Conservation (phyloP, 2,329 filamentous ascomycete genomes). For the Paraphoma sp. region DNA sequence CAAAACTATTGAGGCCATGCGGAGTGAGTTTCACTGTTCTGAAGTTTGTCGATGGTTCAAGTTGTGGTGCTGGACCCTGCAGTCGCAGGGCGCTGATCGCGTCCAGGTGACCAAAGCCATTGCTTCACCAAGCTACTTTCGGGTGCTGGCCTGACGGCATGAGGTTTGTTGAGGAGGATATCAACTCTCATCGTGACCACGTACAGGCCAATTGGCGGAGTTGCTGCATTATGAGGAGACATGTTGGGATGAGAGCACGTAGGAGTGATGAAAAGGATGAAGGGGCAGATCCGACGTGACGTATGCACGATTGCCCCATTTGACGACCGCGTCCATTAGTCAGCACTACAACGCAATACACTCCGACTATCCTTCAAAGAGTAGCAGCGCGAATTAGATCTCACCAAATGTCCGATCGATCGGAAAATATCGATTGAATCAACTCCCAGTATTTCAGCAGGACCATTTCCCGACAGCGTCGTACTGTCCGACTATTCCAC, state of each 20-base stretch:
- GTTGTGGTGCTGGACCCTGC: background rate
- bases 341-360: too few species aligned
- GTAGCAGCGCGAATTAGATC: too few species aligned
- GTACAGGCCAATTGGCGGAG: background rate
- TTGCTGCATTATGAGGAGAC: background rate
- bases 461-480: too few species aligned
- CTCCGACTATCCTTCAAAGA: too few species aligned
- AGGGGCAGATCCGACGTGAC: too few species aligned
- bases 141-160: background rate
- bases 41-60: background rate
- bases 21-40: background rate
- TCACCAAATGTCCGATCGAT: background rate
- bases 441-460: too few species aligned
- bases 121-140: background rate
- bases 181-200: background rate
- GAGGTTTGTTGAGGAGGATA: background rate
- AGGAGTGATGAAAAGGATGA: too few species aligned
- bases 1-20: background rate
- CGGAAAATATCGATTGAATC: background rate
- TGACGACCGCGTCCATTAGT: too few species aligned
- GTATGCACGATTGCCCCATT: too few species aligned
- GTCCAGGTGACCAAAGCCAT: background rate
- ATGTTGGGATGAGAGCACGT: too few species aligned
- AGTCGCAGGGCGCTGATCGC: background rate
- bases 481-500: too few species aligned